Base-by-base conservation (phyloP, 805 yeast genomes). In the Wickerhamiella qilinensis region DNA sequence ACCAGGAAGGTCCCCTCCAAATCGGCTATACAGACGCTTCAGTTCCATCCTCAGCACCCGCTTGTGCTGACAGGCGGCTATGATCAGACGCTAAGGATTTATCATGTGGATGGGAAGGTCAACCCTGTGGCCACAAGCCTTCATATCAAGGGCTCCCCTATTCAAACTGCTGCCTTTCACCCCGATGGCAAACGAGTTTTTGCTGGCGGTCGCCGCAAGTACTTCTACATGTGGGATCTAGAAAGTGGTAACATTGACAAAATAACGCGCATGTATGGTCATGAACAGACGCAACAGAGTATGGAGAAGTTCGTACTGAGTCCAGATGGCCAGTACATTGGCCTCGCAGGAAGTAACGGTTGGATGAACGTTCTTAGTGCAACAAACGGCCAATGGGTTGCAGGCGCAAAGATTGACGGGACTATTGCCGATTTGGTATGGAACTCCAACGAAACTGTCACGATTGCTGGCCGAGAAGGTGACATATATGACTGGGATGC, bases 191-290 rank as follows among this genome's bases (percentile, higher is more conserved):
- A 66, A 48, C 61, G 64, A 44, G 74, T 88, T 8, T 77, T 73
- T 53, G 81, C 93, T 2, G 94, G 80, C 44, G 98, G 97, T 43
- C 74, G 96, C 61, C 73, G 98, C 63, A 69, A 82, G 41, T 86
- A 77, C 55, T 77, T 91, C 83, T 83, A 80, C 60, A 76, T 84
- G 36, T 86, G 97, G 94, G 86, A 85, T 57, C 64, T 91, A 37
- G 72, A 73, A 14, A 62, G 69, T 1, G 85, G 88, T 11, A 66
- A 64, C 16, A 73, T 85, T 33, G 94, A 85, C 47, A 91, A 86
- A 59, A 74, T 91, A 30, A 73, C 81, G 38, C 73, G 95, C 58
- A 60, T 88, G 67, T 88, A 86, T 55, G 98, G 98, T 3, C 94
- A 86, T 52, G 94, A 83, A 53, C 63, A 68, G 27, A 73, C 77